A percentile compares a stretch with the other conserved stretches of the same genome.
Conservation (phyloP, 2,329 filamentous ascomycete genomes). For the Graphilbum sp. region DNA sequence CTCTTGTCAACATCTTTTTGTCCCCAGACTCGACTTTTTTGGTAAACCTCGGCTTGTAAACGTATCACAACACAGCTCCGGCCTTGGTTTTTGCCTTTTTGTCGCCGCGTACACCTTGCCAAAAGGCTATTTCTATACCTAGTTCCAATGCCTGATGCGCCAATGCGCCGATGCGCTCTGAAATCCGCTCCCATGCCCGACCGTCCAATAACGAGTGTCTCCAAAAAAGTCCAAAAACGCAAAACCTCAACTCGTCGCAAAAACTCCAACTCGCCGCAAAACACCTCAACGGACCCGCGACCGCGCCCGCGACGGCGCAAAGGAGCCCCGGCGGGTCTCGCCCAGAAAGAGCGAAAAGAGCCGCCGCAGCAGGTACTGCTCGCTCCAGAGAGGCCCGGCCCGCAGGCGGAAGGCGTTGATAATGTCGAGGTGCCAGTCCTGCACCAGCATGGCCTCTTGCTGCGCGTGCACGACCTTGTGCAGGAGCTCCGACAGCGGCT, state of each 20-base stretch:
- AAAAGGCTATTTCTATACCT: no score
- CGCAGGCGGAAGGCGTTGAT: slow-evolving; percentile 34
- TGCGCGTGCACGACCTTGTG: slow-evolving; percentile 32
- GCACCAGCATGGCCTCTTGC: slow-evolving; percentile 28
- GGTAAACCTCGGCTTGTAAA: no score
- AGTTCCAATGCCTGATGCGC: no score
- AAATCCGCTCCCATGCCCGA: no score
- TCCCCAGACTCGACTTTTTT: no score
- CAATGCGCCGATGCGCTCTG: no score
- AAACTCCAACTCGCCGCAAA: background rate
- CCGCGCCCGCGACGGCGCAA: background rate
- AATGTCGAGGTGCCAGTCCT: slow-evolving; percentile 41
- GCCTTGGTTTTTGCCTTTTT: no score
- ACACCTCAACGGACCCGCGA: background rate
- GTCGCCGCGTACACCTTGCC: no score
- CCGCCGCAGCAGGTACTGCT: slow-evolving; percentile 29
- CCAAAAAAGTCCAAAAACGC: background rate
- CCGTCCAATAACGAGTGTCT: no score
- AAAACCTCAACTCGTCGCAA: background rate
- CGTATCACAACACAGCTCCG: no score
- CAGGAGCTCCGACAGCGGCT: slow-evolving; percentile 17
- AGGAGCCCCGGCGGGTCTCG: slow-evolving; percentile 22
- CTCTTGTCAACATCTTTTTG: slow-evolving; percentile 5
- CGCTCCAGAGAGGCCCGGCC: slow-evolving; percentile 31
- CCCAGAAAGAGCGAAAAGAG: slow-evolving; percentile 37